A percentile compares a stretch with the other conserved stretches of the same genome.
These are phyloP conservation scores for Amniculicola lignicola DNA, from an alignment of 495 filamentous ascomycete genomes.

Conservation along the genomic window DNA sequence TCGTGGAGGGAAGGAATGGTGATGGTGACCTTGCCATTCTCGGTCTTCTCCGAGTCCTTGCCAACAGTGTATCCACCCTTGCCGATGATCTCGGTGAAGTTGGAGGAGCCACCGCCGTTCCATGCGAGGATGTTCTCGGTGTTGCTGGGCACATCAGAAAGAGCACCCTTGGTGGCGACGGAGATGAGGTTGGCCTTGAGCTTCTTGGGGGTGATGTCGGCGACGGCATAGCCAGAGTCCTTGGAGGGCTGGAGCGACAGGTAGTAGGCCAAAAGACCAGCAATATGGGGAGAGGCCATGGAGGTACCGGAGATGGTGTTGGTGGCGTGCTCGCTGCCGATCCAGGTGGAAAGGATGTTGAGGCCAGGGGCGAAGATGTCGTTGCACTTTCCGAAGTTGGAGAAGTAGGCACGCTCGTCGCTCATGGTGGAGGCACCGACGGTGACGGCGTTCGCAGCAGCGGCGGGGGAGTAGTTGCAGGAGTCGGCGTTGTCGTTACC, in stretches of 20 bases:
- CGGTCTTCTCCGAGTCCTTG: slow-evolving; percentile 15
- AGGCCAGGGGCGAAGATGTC: slow-evolving; percentile 98
- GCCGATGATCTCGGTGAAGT: slow-evolving; percentile 81
- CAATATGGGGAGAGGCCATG: slow-evolving; percentile 97
- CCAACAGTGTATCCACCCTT: slow-evolving; percentile 55
- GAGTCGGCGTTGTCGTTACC: slow-evolving; percentile 98
- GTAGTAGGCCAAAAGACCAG: slow-evolving; percentile 94
- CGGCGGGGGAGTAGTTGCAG: slow-evolving; percentile 99
- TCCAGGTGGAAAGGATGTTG: slow-evolving; percentile 97
- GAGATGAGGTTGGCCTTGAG: slow-evolving; percentile 83
- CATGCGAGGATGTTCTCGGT: slow-evolving; percentile 92
- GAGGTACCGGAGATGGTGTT: slow-evolving; percentile 99
- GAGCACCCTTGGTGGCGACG: slow-evolving; percentile 75
- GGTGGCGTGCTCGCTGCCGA: slow-evolving; percentile 84
- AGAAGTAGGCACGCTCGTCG: slow-evolving; percentile 99
- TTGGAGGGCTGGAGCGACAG: slow-evolving; percentile 88
- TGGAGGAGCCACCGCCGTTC: slow-evolving; percentile 94
- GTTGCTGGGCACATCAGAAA: slow-evolving; percentile 78
- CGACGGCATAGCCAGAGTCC: slow-evolving; percentile 86
- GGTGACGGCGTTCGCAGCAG: slow-evolving; percentile 87
- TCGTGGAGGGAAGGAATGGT: slow-evolving; percentile 31
- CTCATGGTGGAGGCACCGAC: slow-evolving; percentile 90
- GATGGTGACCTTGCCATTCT: slow-evolving; percentile 28
- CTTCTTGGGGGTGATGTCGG: slow-evolving; percentile 85
- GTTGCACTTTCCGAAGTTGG: slow-evolving; percentile 99